A percentile compares a stretch with the other conserved stretches of the same genome.
phyloP scores from a whole-genome alignment of 148 eudicot genomes.

The Polygonum maritimum region DNA sequence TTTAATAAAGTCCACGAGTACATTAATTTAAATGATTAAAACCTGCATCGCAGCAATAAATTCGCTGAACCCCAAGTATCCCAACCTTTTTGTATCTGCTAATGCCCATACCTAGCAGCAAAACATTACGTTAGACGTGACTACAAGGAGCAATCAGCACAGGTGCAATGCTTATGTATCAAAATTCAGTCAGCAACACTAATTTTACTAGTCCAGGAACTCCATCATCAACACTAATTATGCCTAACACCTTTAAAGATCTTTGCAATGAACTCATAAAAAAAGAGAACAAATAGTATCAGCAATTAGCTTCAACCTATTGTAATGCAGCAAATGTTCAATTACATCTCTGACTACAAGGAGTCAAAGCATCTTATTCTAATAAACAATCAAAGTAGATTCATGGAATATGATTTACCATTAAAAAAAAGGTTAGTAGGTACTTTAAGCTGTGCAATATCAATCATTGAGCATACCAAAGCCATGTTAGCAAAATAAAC shows the following conservation, averaged over 20 bases:
- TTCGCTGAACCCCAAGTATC: constrained; percentile 61
- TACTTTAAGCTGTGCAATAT: neutral
- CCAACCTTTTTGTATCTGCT: constrained; percentile 74
- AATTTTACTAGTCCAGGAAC: neutral
- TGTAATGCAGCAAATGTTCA: neutral
- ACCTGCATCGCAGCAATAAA: constrained; percentile 93
- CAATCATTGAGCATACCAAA: neutral
- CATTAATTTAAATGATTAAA: neutral
- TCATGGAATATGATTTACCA: neutral
- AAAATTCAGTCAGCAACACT: neutral
- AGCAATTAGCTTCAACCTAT: neutral
- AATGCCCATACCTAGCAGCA: constrained; percentile 65
- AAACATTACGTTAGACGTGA: neutral
- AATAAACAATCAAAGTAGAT: neutral
- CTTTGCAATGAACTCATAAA: neutral
- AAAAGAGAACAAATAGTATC: neutral
- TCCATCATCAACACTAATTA: neutral
- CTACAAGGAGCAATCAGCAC: neutral
- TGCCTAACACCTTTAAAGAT: neutral
- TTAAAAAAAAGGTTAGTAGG: neutral
- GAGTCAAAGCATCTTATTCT: neutral
- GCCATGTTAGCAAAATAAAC: neutral
- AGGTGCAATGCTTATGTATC: neutral
- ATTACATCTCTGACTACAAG: neutral
- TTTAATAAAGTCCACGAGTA: neutral